Evolutionary conservation across 2,329 filamentous ascomycete species (phyloP), one percentile per base, ranked within the genome.

Genomic region (Aspergillus japonicus): DNA sequence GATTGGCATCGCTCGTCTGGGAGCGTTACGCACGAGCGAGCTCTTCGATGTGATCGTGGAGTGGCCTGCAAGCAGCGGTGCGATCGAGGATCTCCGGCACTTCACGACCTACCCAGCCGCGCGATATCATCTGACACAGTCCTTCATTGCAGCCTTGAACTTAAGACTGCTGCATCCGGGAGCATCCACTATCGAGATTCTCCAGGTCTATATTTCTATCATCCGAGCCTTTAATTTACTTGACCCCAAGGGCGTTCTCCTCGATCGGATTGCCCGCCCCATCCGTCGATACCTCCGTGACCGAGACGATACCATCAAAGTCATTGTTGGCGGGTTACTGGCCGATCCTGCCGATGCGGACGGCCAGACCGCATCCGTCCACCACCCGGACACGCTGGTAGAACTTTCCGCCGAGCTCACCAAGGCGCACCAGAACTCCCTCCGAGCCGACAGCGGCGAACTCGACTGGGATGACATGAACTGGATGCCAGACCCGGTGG

Each of bases 401-500:
- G 85, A 84, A 64, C 77, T 87, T 16, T 82, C 84, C 1, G 74
- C 78, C 10, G 84, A 86, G 59, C 78, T 87, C 61, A 70, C 64
- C 56, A 75, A 69, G 60, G 72, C 73, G 44, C 76, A 73, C 54
- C 73, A 66, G 66, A 80, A 68, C 72, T 83, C 63, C 66, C 76
- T 68, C 52, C 73, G 67, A 60, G 75, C 81, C 42, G 79, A 83
- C n/a, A 69, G 71, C 24, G 87, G 89, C 58, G 90, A 91, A 55
- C 82, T 95, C 16, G 91, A 96, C 73, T 98, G 91, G 89, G 85
- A 92, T 70, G 93, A 99, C 73, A 90, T 96, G 88, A 85, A 87
- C 8, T 99, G 95, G 95, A 82, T 92, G 39, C 95, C 95, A 1
- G 91, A 96, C 68, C 95, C 95, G 0, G 88, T 96, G 44, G 95